Evolutionary conservation across 2,329 filamentous ascomycete species (phyloP), one percentile per base, ranked within the genome.

Genomic region (Ophiostoma tasmaniense): DNA sequence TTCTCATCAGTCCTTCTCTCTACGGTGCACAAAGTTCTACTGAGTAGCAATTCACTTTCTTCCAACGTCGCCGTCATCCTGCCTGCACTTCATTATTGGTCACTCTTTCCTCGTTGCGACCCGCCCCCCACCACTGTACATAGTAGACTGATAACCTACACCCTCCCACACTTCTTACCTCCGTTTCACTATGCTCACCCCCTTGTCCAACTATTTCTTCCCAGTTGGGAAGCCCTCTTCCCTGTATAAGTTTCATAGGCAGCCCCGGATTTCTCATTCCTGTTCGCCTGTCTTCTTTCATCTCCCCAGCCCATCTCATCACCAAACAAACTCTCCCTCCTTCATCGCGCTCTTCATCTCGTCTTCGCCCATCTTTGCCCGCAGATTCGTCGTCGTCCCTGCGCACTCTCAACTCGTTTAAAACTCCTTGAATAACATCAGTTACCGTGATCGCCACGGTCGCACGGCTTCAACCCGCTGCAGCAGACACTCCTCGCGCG

Each of bases 171-270:
- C 55, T 25, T 33, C 25, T 61, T 11, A 11, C 55, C 55, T 61
- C 61, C 52, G 67, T 67, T 4, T 67, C 66, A 67, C 67, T 69
- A 50, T 35, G 42, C 67, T 59, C 66, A 70, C 67, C 37, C 37
- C 66, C 66, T 52, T 33, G 50, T 30, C 33, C 33, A 50, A 61
- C 59, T 68, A 55, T 70, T 70, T 55, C 68, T 37, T 52, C 42
- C 65, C 61, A 64, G 61, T 64, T 64, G 61, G 61, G 61, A 64
- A 64, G 33, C 61, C 61, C 33, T 64, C 33, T 64, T 37, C 30
- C 30, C 61, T 22, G 30, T 64, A 64, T 64, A 64, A 64, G 61
- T 64, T 64, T 37, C 61, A 64, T 64, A 64, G 59, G 61, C 61
- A 37, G 30, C 61, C 61, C 61, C 61, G 61, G 61, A 64, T 64